A percentile compares a stretch with the other conserved stretches of the same genome.
Evolutionary conservation across 345 rosid genomes (phyloP).

Genomic region (Noccaea caerulescens): DNA sequence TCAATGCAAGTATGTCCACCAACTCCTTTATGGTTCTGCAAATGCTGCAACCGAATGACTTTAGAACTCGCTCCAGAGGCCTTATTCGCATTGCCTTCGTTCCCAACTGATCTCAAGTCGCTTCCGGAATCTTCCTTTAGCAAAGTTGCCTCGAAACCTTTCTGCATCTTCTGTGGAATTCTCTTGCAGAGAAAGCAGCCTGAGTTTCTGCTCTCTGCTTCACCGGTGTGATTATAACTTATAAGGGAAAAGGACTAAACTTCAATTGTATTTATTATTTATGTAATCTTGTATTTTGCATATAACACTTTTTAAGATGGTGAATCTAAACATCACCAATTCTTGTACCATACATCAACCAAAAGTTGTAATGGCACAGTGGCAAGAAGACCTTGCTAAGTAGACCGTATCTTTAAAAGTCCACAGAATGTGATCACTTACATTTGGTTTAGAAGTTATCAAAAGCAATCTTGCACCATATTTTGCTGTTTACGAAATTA

Average conservation of each 20-base stretch:
- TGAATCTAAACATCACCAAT: conserved; percentile 26
- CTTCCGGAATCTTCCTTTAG: conserved; percentile 31
- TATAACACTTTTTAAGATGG: conserved; percentile 1
- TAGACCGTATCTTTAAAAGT: neutral
- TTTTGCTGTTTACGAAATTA: neutral
- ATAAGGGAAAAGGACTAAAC: neutral
- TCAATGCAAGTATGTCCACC: conserved; percentile 84
- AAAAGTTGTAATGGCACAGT: conserved; percentile 1
- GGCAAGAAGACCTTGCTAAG: neutral
- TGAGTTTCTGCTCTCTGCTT: conserved; percentile 66
- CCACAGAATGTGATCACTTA: neutral
- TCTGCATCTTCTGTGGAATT: conserved; percentile 80
- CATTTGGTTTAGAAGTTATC: neutral
- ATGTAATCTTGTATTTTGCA: conserved; percentile 9
- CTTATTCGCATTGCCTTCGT: conserved; percentile 55
- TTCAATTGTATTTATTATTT: conserved; percentile 9
- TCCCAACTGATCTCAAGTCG: conserved; percentile 51
- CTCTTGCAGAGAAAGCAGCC: conserved; percentile 71
- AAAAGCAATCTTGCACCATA: neutral
- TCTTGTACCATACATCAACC: conserved; percentile 17
- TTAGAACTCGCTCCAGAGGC: conserved; percentile 60
- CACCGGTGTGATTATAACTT: conserved; percentile 50
- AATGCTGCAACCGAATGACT: conserved; percentile 70
- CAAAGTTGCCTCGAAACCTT: conserved; percentile 51
- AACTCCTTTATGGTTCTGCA: conserved; percentile 77